Evolutionary conservation across 1,284 basidiomycete genomes (phyloP), one percentile per base, ranked within the genome.

Genomic region (Fomitopsis palustris): DNA sequence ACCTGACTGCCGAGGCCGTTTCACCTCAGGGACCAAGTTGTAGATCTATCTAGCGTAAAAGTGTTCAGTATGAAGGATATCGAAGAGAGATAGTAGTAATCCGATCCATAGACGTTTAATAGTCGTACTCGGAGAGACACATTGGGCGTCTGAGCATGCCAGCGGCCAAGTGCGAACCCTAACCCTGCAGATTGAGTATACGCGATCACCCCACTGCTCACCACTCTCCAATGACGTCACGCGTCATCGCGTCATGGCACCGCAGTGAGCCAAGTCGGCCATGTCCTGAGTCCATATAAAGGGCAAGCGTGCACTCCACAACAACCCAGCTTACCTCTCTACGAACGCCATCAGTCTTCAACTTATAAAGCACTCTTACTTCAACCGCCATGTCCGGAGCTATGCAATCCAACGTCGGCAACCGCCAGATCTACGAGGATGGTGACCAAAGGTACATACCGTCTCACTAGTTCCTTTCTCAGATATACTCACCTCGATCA

Each of bases 381-480:
- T 16, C 2, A 8, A 45, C 43, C 45, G 59, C 53, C 45, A 64
- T 65, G 64, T 65, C 64, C 53, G 65, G 64, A 39, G 64, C 67
- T 2, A 67, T 68, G 65, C 62, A 62, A 53, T 67, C 67, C 33
- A 68, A 65, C 39, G 65, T 67, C 16, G 67, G 67, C 17, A 68
- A 67, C 59, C 55, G 61, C 25, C 64, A 67, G 45, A 51, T 67
- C 14, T 64, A 65, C 59, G 58, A 65, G 41, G 61, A 67, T 54
- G 65, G 64, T 12, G 67, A 68, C 42, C 67, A 68, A 55, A 63
- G 62, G 65, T 66, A 54, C 31, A 37, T 29, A 42, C 1, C 16
- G 23, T 38, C 38, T 7, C 6, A 29, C 14, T 4, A 12, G 19
- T 1, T 21, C 29, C 4, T 16, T 31, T 5, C 31, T n/a, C 38